Conservation (phyloP, 345 rosid species). For the Pugionium dolabratum region DNA sequence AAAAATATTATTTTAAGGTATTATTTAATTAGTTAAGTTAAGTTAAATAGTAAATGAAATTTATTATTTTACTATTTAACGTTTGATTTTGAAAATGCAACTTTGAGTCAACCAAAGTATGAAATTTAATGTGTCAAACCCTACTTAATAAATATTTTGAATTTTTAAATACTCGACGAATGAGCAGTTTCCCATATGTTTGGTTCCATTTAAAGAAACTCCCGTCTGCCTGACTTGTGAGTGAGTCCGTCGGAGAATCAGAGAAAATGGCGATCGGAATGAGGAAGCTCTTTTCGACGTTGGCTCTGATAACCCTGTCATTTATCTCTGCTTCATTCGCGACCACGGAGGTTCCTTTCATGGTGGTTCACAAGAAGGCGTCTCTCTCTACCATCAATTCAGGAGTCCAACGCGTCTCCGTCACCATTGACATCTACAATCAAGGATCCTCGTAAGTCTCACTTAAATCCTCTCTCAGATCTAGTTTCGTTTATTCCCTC, state of each 20-base stretch:
- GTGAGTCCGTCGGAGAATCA: conserved; percentile 12
- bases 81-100: no score
- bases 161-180: no score
- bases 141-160: no score
- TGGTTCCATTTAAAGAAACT: no score
- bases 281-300: conserved; percentile 34
- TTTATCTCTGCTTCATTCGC: conserved; percentile 50
- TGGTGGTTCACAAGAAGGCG: conserved; percentile 85
- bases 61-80: no score
- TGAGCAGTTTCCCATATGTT: no score
- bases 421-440: conserved; percentile 76
- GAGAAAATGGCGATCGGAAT: conserved; percentile 17
- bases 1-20: no score
- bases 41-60: no score
- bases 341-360: conserved; percentile 70
- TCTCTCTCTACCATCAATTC: conserved; percentile 66
- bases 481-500: neutral
- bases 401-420: conserved; percentile 75
- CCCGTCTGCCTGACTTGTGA: conserved; percentile 8
- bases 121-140: no score
- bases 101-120: conserved; percentile 43
- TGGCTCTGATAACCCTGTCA: conserved; percentile 37
- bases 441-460: conserved; percentile 76
- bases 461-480: neutral
- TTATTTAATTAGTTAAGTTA: no score